phyloP scores from a whole-genome alignment of 306 rosid species.

The Cicer chorassanicum region DNA sequence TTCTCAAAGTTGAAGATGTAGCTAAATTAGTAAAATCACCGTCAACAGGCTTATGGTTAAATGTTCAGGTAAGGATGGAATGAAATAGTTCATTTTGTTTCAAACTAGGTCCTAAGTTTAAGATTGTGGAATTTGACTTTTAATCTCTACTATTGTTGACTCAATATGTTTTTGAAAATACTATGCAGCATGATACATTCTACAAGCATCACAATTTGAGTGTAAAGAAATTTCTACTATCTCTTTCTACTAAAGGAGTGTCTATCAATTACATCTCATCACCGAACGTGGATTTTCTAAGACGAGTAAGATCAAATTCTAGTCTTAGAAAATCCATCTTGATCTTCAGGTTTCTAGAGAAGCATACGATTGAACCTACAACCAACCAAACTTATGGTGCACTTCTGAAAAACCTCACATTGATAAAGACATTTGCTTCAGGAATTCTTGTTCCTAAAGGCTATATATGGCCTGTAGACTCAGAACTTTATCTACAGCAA shows the following conservation, averaged over 20 bases:
- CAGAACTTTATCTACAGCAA: constrained; percentile 51
- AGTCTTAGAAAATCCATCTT: constrained; percentile 50
- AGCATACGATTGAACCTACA: constrained; percentile 60
- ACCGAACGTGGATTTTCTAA: constrained; percentile 73
- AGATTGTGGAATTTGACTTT: constrained; percentile 19
- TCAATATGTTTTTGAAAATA: constrained; percentile 23
- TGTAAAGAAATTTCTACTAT: constrained; percentile 55
- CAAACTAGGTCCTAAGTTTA: constrained; percentile 1
- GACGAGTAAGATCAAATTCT: constrained; percentile 48
- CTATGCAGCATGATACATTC: constrained; percentile 77
- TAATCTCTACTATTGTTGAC: constrained; percentile 22
- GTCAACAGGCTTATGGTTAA: constrained; percentile 75
- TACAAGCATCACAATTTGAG: constrained; percentile 71
- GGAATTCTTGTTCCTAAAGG: constrained; percentile 80
- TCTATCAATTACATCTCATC: constrained; percentile 69
- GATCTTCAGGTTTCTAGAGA: constrained; percentile 61
- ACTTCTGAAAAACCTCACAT: constrained; percentile 57
- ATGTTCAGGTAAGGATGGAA: constrained; percentile 67
- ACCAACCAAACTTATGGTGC: constrained; percentile 66
- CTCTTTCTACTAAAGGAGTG: constrained; percentile 49
- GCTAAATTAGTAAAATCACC: constrained; percentile 44
- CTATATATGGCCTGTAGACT: constrained; percentile 72
- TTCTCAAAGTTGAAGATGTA: constrained; percentile 63
- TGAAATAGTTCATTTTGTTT: constrained; percentile 4
- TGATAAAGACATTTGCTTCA: constrained; percentile 71